Evolutionary conservation across 768 basidiomycete species (phyloP).

Genomic region (Podaxis sp.): DNA sequence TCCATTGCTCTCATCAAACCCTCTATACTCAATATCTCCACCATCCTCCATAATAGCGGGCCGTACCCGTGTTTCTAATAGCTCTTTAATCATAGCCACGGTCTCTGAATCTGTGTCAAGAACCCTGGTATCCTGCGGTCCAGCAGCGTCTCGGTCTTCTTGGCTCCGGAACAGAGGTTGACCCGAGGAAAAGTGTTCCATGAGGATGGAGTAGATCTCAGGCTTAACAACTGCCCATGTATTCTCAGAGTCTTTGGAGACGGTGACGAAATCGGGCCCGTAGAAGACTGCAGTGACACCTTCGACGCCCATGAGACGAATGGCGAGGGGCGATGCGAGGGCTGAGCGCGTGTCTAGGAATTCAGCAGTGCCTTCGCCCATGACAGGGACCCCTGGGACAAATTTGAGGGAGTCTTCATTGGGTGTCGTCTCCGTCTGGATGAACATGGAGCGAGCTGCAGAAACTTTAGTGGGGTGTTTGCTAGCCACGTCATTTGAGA

Average conservation of each 20-base stretch:
- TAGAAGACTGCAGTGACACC: constrained; percentile 89
- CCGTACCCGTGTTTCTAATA: constrained; percentile 90
- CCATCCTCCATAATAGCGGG: constrained; percentile 99
- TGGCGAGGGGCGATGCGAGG: constrained; percentile 89
- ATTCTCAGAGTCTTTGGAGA: constrained; percentile 84
- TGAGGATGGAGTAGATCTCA: constrained; percentile 91
- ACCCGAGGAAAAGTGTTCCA: constrained; percentile 97
- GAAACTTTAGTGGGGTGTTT: not conserved
- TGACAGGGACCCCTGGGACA: constrained; percentile 88
- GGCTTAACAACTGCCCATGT: constrained; percentile 92
- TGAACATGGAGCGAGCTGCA: constrained; percentile 89
- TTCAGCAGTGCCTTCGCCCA: constrained; percentile 87
- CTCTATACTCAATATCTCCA: constrained; percentile 94
- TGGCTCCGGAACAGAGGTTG: constrained; percentile 81
- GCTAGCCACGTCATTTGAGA: not conserved
- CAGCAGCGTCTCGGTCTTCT: constrained; percentile 74
- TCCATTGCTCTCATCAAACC: constrained; percentile 73
- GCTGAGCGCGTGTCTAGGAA: constrained; percentile 89
- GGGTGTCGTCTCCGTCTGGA: constrained; percentile 96
- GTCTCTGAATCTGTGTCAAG: constrained; percentile 94
- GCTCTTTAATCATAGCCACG: constrained; percentile 98
- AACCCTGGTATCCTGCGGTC: constrained; percentile 91
- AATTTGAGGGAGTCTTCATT: constrained; percentile 98
- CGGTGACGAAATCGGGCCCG: constrained; percentile 97
- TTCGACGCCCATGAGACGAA: constrained; percentile 90